Percentiles rank a stretch among this genome's conserved stretches.
These are phyloP conservation scores for Coemansia sp. DNA, from an alignment of 192 early-diverging fungal species.

Conservation along the genomic window DNA sequence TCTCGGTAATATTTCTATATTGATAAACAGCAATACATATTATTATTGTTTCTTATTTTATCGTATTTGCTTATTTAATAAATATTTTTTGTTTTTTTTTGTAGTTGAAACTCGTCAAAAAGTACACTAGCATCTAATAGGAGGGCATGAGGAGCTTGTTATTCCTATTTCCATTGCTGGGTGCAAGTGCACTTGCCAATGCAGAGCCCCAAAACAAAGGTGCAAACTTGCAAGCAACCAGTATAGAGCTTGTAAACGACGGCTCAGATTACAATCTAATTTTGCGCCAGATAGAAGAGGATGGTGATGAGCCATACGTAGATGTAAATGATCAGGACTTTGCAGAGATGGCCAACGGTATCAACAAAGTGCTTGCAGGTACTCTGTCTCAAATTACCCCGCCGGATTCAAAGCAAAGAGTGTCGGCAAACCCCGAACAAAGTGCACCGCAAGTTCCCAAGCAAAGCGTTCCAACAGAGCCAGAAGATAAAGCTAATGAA, in stretches of 20 bases:
- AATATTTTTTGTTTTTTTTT: not conserved
- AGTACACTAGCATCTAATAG: too few species aligned
- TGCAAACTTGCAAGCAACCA: not conserved
- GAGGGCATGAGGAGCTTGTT: not conserved
- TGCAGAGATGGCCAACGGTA: too few species aligned
- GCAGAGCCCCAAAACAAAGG: not conserved
- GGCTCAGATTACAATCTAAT: constrained; percentile 10
- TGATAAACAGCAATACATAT: too few species aligned
- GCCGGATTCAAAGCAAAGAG: too few species aligned
- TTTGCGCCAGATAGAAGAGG: constrained; percentile 1
- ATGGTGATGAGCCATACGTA: too few species aligned
- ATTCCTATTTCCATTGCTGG: not conserved
- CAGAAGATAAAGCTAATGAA: not conserved
- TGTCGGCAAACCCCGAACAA: too few species aligned
- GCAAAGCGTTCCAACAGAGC: not conserved
- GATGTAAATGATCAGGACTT: too few species aligned
- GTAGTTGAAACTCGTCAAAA: not conserved
- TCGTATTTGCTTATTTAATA: not conserved
- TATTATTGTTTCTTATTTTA: too few species aligned
- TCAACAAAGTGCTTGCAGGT: too few species aligned
- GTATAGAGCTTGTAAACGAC: constrained; percentile 6
- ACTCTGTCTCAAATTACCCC: too few species aligned
- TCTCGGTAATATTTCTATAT: too few species aligned
- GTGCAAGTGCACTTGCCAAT: not conserved
- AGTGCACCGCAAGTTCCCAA: too few species aligned